Conservation (phyloP, 1,284 basidiomycete species). For the Pseudozyma pruni region DNA sequence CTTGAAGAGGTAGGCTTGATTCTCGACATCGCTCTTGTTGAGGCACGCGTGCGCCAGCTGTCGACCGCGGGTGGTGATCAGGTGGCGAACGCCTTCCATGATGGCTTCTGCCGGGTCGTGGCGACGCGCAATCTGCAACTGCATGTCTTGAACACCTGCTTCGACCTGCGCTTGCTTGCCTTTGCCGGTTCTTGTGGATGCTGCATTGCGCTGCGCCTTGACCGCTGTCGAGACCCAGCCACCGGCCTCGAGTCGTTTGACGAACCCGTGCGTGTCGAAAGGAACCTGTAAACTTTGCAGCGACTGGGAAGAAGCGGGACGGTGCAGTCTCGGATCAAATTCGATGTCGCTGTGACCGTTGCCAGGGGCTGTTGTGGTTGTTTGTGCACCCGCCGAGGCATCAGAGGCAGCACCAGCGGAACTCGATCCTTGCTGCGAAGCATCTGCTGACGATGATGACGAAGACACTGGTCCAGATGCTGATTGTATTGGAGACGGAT, state of each 20-base stretch:
- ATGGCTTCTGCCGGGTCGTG: constrained; percentile 70
- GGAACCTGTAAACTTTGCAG: constrained; percentile 52
- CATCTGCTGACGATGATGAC: constrained; percentile 9
- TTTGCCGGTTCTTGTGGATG: constrained; percentile 14
- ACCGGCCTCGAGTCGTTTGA: constrained; percentile 55
- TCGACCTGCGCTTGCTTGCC: constrained; percentile 23
- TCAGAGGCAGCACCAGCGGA: constrained; percentile 16
- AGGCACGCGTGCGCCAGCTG: constrained; percentile 79
- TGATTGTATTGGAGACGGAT: neutral
- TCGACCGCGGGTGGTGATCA: constrained; percentile 82
- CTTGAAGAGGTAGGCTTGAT: constrained; percentile 89
- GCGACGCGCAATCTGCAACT: constrained; percentile 35
- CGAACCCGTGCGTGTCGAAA: constrained; percentile 62
- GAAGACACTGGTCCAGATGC: constrained; percentile 5
- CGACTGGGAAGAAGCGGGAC: constrained; percentile 31
- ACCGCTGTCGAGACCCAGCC: constrained; percentile 48
- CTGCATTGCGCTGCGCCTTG: constrained; percentile 13
- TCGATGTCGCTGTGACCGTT: constrained; percentile 15
- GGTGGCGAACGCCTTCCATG: constrained; percentile 85
- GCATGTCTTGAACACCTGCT: constrained; percentile 13
- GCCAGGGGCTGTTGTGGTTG: neutral
- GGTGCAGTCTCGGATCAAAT: constrained; percentile 24
- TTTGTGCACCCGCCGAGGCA: constrained; percentile 6
- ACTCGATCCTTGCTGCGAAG: constrained; percentile 7
- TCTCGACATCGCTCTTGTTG: constrained; percentile 78